phyloP scores from a whole-genome alignment of 1,284 basidiomycete genomes.

The Schizopora paradoxa region DNA sequence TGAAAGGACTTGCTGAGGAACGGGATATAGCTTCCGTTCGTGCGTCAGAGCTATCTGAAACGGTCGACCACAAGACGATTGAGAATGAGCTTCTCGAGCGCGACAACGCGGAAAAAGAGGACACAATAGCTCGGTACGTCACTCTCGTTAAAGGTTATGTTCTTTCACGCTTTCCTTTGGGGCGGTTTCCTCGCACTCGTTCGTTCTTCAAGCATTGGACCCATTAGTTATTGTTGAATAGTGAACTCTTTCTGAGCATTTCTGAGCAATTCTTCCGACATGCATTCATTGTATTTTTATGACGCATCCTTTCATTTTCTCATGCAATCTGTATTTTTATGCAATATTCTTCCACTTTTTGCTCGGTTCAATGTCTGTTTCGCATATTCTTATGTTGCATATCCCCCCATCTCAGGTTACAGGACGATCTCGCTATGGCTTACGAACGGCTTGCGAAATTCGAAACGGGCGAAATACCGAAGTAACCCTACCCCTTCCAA shows the following conservation, averaged over 20 bases:
- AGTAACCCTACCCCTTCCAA: too few relatives aligned
- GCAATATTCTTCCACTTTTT: conserved; percentile 26
- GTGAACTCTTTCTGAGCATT: too few relatives aligned
- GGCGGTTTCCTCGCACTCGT: conserved; percentile 12
- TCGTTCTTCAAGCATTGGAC: conserved; percentile 27
- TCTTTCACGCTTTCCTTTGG: conserved; percentile 10
- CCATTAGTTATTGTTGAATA: conserved; percentile 52
- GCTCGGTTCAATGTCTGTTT: conserved; percentile 14
- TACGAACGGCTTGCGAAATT: conserved; percentile 34
- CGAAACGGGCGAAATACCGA: too few relatives aligned
- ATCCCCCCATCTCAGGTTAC: conserved; percentile 42
- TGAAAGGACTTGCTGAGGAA: conserved; percentile 54
- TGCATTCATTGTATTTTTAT: too few relatives aligned
- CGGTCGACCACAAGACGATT: conserved; percentile 65
- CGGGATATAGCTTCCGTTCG: conserved; percentile 52
- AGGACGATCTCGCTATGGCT: conserved; percentile 54
- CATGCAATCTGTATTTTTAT: conserved; percentile 13
- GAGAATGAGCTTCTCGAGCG: conserved; percentile 73
- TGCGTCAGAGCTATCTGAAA: conserved; percentile 52
- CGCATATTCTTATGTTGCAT: conserved; percentile 2
- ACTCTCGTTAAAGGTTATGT: conserved; percentile 35
- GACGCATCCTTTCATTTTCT: conserved; percentile 21
- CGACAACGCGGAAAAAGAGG: conserved; percentile 68
- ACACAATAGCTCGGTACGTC: conserved; percentile 74
- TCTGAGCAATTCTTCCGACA: too few relatives aligned